These are phyloP conservation scores for Dentipellis sp. DNA, from an alignment of 768 basidiomycete genomes.

Conservation along the genomic window DNA sequence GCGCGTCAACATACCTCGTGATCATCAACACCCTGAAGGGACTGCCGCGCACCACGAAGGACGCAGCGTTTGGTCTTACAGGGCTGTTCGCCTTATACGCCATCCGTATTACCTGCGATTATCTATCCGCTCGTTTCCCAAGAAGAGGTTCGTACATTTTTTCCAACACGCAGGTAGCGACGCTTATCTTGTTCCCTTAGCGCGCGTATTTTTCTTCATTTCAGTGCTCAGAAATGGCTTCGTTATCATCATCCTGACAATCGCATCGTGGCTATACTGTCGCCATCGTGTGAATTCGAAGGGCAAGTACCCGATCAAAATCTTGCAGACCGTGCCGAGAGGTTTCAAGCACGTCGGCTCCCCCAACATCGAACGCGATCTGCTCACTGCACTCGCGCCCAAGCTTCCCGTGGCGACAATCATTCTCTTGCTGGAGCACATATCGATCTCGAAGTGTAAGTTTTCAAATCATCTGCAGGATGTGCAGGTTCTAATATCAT, in stretches of 20 bases:
- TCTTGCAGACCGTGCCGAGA: conserved; percentile 74
- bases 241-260: conserved; percentile 78
- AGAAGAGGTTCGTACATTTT: conserved; percentile 35
- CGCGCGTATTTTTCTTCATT: conserved; percentile 68
- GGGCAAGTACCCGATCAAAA: conserved; percentile 76
- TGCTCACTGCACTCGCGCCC: conserved; percentile 61
- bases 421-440: conserved; percentile 89
- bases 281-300: conserved; percentile 45
- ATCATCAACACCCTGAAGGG: conserved; percentile 92
- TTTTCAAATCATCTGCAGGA: conserved; percentile 1
- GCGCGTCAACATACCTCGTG: conserved; percentile 75
- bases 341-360: conserved; percentile 60
- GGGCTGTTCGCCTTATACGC: conserved; percentile 63
- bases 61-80: conserved; percentile 86
- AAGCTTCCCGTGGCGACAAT: conserved; percentile 82
- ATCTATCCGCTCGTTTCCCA: conserved; percentile 49
- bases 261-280: conserved; percentile 82
- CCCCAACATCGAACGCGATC: conserved; percentile 34
- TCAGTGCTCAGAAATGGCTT: conserved; percentile 77
- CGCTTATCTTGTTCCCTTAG: conserved; percentile 23
- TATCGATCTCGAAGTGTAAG: conserved; percentile 91
- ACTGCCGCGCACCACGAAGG: conserved; percentile 56
- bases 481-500: not conserved
- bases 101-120: conserved; percentile 51
- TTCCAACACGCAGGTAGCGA: conserved; percentile 1